phyloP scores from a whole-genome alignment of 129 eudicot genomes.

The Mikania micrantha region DNA sequence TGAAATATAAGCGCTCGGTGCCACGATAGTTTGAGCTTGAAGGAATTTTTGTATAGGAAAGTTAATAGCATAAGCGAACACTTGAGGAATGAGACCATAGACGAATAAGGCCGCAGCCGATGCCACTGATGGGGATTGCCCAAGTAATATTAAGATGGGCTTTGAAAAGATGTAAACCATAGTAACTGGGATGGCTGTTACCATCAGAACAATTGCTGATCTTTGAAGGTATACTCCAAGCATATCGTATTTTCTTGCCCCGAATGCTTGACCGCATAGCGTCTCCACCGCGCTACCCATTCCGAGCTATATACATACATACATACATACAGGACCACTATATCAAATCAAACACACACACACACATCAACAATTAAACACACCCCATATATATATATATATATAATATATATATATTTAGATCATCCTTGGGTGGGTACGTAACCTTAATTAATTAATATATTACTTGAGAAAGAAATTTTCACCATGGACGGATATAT shows the following conservation, averaged over 20 bases:
- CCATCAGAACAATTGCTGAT: constrained; percentile 48
- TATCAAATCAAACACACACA: too few relatives aligned
- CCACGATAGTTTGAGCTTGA: constrained; percentile 70
- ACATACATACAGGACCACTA: not conserved
- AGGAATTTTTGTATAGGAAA: constrained; percentile 77
- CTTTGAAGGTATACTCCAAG: constrained; percentile 79
- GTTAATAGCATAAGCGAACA: constrained; percentile 67
- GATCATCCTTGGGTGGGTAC: too few relatives aligned
- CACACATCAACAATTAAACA: too few relatives aligned
- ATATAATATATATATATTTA: too few relatives aligned
- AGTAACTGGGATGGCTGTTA: constrained; percentile 47
- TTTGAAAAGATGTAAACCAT: constrained; percentile 44
- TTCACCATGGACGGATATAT: too few relatives aligned
- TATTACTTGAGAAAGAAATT: too few relatives aligned
- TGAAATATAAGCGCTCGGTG: constrained; percentile 62
- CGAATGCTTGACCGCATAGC: constrained; percentile 77
- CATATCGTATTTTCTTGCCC: constrained; percentile 60
- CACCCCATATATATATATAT: not conserved
- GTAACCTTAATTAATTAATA: too few relatives aligned
- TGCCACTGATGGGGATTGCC: constrained; percentile 49
- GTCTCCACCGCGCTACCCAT: constrained; percentile 93
- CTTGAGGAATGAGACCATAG: constrained; percentile 72
- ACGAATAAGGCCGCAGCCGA: constrained; percentile 55
- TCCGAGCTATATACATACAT: constrained; percentile 49
- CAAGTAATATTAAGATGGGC: constrained; percentile 41